A percentile compares a stretch with the other conserved stretches of the same genome.
phyloP scores from a whole-genome alignment of 1,284 basidiomycete species.

The Naganishia sp. region DNA sequence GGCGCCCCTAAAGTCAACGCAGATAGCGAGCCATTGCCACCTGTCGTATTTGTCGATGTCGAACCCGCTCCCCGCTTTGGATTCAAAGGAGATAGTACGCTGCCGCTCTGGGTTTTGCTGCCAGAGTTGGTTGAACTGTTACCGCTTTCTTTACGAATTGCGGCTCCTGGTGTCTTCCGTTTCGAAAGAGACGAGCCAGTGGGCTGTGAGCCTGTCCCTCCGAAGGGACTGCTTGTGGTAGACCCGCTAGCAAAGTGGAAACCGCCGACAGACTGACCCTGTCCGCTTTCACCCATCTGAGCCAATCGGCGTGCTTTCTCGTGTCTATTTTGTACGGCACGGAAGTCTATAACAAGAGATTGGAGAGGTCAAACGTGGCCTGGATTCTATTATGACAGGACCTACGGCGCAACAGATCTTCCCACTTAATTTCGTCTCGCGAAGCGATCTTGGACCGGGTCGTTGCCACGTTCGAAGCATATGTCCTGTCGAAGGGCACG shows the following conservation, averaged over 20 bases:
- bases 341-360: conserved; percentile 60
- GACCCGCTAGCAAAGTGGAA: conserved; percentile 30
- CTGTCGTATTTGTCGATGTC: conserved; percentile 10
- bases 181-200: conserved; percentile 3
- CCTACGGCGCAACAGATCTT: conserved; percentile 72
- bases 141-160: conserved; percentile 31
- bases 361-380: not conserved
- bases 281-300: conserved; percentile 39
- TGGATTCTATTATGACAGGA: conserved; percentile 22
- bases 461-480: conserved; percentile 41
- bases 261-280: conserved; percentile 17
- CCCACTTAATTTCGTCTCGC: conserved; percentile 90
- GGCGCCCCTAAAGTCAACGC: conserved; percentile 45
- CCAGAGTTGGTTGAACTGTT: conserved; percentile 34
- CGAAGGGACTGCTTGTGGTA: conserved; percentile 12
- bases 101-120: conserved; percentile 32
- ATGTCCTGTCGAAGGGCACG: conserved; percentile 33
- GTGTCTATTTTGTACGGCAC: conserved; percentile 76
- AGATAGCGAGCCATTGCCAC: conserved; percentile 33
- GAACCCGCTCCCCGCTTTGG: conserved; percentile 42
- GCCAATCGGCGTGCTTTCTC: conserved; percentile 74
- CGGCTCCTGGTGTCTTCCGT: conserved; percentile 20
- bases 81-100: conserved; percentile 50
- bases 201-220: not conserved
- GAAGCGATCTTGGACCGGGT: conserved; percentile 69